Evolutionary conservation across 2,329 filamentous ascomycete genomes (phyloP).

Genomic region (Aspergillus fijiensis): DNA sequence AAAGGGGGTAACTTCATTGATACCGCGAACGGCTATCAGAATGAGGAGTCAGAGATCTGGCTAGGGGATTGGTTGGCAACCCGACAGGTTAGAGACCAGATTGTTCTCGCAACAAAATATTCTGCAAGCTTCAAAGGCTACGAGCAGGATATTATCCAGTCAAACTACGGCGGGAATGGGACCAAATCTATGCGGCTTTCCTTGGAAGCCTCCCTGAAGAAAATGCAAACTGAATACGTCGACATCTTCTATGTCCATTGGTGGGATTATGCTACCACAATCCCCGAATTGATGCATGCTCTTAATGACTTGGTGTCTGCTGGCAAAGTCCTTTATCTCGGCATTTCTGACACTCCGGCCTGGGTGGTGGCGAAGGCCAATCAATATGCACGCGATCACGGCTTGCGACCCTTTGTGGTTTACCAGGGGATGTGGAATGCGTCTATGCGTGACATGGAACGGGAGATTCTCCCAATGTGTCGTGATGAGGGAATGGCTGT

Average conservation of each 20-base stretch:
- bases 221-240: constrained; percentile 38
- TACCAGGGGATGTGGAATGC: constrained; percentile 67
- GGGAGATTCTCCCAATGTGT: constrained; percentile 68
- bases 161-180: constrained; percentile 45
- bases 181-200: constrained; percentile 33
- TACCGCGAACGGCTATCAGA: constrained; percentile 51
- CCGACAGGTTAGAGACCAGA: constrained; percentile 48
- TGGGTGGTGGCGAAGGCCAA: constrained; percentile 58
- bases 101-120: constrained; percentile 58
- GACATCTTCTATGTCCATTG: constrained; percentile 27
- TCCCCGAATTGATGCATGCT: constrained; percentile 67
- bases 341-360: constrained; percentile 67
- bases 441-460: constrained; percentile 64
- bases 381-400: constrained; percentile 64
- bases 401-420: constrained; percentile 67
- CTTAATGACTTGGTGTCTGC: constrained; percentile 59
- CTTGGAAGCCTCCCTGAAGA: constrained; percentile 31
- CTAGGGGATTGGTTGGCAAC: constrained; percentile 53
- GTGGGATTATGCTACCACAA: constrained; percentile 66
- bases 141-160: constrained; percentile 17
- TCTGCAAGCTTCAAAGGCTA: constrained; percentile 38
- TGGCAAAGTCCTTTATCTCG: constrained; percentile 68
- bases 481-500: constrained; percentile 62
- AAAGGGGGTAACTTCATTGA: constrained; percentile 55
- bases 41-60: constrained; percentile 49